Evolutionary conservation across 805 yeast species (phyloP).

Genomic region (Nakazawaea ernobii): DNA sequence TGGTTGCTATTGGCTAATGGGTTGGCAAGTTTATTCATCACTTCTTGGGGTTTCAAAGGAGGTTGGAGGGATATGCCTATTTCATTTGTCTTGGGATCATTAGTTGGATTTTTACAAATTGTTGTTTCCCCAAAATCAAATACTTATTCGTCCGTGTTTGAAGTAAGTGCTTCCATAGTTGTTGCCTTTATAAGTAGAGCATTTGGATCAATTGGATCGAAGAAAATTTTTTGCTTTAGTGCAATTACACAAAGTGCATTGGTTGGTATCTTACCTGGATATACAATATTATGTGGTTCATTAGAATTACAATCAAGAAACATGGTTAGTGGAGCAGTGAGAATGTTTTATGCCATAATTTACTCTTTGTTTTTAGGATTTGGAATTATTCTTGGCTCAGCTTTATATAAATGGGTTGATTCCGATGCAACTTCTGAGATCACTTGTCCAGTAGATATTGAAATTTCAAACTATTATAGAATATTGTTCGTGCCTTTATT

Average conservation of each 20-base stretch:
- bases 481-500: slow-evolving; percentile 69
- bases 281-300: slow-evolving; percentile 77
- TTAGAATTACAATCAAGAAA: slow-evolving; percentile 75
- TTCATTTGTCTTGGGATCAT: slow-evolving; percentile 61
- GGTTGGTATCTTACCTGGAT: slow-evolving; percentile 80
- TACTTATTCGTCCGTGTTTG: slow-evolving; percentile 75
- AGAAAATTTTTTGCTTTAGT: slow-evolving; percentile 62
- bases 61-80: slow-evolving; percentile 79
- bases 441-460: slow-evolving; percentile 33
- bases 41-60: slow-evolving; percentile 72
- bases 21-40: slow-evolving; percentile 61
- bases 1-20: slow-evolving; percentile 67
- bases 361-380: slow-evolving; percentile 77
- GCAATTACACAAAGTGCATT: slow-evolving; percentile 79
- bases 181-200: slow-evolving; percentile 79
- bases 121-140: slow-evolving; percentile 69
- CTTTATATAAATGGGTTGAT: slow-evolving; percentile 83
- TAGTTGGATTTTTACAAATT: slow-evolving; percentile 72
- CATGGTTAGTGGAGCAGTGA: slow-evolving; percentile 77
- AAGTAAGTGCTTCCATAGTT: slow-evolving; percentile 72
- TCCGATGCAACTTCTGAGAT: slow-evolving; percentile 49
- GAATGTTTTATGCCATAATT: slow-evolving; percentile 86
- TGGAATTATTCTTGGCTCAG: slow-evolving; percentile 83
- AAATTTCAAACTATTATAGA: slow-evolving; percentile 45
- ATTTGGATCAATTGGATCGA: slow-evolving; percentile 61